Evolutionary conservation across 2,329 filamentous ascomycete species (phyloP).

Genomic region (Aulographum hederae): DNA sequence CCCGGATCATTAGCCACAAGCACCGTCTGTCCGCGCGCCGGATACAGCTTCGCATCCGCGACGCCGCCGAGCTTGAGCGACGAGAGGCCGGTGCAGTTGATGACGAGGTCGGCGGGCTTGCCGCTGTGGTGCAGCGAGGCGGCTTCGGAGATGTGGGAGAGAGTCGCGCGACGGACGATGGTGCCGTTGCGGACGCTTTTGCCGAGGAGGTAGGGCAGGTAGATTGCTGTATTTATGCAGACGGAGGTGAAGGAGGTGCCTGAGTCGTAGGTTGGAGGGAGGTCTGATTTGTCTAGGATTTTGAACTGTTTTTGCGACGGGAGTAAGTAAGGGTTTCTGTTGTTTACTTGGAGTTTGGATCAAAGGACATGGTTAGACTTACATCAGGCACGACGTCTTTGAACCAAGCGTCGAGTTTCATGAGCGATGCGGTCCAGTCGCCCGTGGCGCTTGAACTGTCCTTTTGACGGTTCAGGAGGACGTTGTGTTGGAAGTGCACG

Average conservation of each 20-base stretch:
- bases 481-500: slow-evolving; percentile 54
- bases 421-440: slow-evolving; percentile 48
- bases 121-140: slow-evolving; percentile 38
- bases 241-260: slow-evolving; percentile 65
- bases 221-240: slow-evolving; percentile 80
- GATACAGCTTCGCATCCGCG: slow-evolving; percentile 51
- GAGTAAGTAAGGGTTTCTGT: background rate
- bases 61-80: slow-evolving; percentile 67
- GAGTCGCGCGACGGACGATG: slow-evolving; percentile 26
- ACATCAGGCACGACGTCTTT: slow-evolving; percentile 51
- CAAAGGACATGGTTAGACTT: slow-evolving; percentile 10
- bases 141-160: slow-evolving; percentile 56
- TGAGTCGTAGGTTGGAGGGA: slow-evolving; percentile 49
- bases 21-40: slow-evolving; percentile 68
- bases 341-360: no score
- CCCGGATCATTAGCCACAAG: slow-evolving; percentile 63
- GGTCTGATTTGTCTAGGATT: slow-evolving; percentile 6
- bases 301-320: background rate
- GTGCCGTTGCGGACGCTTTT: slow-evolving; percentile 62
- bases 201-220: slow-evolving; percentile 69
- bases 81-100: slow-evolving; percentile 74
- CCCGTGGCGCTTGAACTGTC: slow-evolving; percentile 36
- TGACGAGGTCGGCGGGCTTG: slow-evolving; percentile 43
- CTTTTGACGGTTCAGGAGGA: slow-evolving; percentile 42
- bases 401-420: slow-evolving; percentile 55